These are phyloP conservation scores for Pleoardoris graminearum DNA, from an alignment of 2,329 filamentous ascomycete species.

Conservation along the genomic window DNA sequence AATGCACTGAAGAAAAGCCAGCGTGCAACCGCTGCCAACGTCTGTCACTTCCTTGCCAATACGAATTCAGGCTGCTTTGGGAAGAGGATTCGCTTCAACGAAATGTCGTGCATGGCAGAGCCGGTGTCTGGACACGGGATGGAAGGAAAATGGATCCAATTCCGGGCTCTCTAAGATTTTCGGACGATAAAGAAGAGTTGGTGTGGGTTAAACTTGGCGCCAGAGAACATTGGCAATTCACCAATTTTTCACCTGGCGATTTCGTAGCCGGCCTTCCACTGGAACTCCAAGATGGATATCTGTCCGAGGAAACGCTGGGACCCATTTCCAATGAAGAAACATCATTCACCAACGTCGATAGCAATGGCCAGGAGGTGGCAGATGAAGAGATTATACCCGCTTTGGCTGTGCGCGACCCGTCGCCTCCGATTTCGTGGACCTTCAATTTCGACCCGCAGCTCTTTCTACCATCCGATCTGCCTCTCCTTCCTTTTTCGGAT, in stretches of 20 bases:
- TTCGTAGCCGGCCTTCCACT: background rate
- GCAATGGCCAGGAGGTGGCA: background rate
- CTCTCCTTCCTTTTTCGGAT: background rate
- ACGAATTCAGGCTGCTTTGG: conserved; percentile 29
- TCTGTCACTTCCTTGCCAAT: conserved; percentile 29
- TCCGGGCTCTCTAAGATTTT: background rate
- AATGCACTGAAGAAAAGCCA: conserved; percentile 38
- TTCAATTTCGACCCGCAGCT: background rate
- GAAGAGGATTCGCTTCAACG: conserved; percentile 37
- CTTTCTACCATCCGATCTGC: background rate
- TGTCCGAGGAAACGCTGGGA: background rate
- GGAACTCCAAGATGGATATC: background rate
- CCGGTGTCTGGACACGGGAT: conserved; percentile 14
- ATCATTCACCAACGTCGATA: background rate
- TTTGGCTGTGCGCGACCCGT: background rate
- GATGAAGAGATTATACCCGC: background rate
- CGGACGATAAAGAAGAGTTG: background rate
- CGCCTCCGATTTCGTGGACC: background rate
- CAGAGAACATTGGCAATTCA: background rate
- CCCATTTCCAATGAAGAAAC: too few species aligned
- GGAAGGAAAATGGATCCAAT: background rate
- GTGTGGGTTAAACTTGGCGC: background rate
- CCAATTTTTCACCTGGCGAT: background rate
- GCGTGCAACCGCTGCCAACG: conserved; percentile 32
- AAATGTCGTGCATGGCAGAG: conserved; percentile 16